Base-by-base conservation (phyloP, 2,329 filamentous ascomycete genomes). In the Cladosporium sp. region DNA sequence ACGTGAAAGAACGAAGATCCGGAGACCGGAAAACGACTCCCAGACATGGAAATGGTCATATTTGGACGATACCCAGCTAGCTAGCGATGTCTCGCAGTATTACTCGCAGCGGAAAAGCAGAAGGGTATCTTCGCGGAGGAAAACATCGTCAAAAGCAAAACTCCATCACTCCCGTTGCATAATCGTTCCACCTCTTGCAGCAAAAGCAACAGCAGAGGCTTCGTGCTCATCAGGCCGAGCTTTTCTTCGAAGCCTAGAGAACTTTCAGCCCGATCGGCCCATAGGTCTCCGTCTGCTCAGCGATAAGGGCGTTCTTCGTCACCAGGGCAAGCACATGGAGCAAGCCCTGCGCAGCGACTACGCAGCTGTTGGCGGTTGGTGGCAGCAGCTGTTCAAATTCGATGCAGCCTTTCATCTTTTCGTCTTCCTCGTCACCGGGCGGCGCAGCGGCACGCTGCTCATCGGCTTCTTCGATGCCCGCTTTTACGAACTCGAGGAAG, bases 311-410 rank as follows among this genome's bases (percentile, higher is more conserved):
- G 9, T 72, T 72, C 64, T 76, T 76, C 34, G 70, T 72, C 3
- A 84, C 86, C 43, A 94, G 79, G 11, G 82, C 80, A 14, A 95
- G 80, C 2, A 90, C 80, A 70, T 94, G 89, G 74, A 88, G 84
- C 69, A 90, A 88, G 0, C 86, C 90, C 70, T 92, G 88, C 2
- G 88, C 86, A 8, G 88, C 89, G 12, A 90, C 85, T 30, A 83
- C 76, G 37, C 78, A 80, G 42, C 71, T 77, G 30, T 82, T 84
- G 42, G 78, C 73, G 9, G 69, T 68, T 0, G 84, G 81, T n/a
- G 83, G 79, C 45, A 94, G 83, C 9, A 96, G 74, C 51, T 84
- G 76, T 47, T 87, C 84, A 68, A 97, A 95, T 0, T 80, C 75
- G 42, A 94, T 76, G 73, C 69, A 67, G 4, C 72, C 69, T 40